Base-by-base conservation (phyloP, 805 yeast species). In the Candida hispaniensis region DNA sequence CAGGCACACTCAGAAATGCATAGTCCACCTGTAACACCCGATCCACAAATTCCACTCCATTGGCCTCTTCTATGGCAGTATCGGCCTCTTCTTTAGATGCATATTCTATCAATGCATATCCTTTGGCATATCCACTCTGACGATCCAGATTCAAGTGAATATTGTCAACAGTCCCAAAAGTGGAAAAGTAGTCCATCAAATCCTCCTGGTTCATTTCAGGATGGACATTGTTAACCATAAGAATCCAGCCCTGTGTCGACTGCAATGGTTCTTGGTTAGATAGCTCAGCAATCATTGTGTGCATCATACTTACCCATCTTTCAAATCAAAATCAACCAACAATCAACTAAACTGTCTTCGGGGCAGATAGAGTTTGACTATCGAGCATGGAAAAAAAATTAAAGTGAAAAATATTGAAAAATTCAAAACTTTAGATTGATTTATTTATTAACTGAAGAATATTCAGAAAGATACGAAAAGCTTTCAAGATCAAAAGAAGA, bases 171-270 rank as follows among this genome's bases (percentile, higher is more conserved):
- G 41, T 47, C 2, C 67, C 69, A 35, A 44, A 62, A 15, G 65
- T 69, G 19, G 59, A 51, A 41, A 65, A 62, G 19, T 51, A 47
- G 42, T 66, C 70, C 4, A 41, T 40, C 1, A 64, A 40, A 17
- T 62, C 67, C 30, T 64, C 70, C 33, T 66, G 71, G 6, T 64
- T 45, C 2, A 63, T 60, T 44, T 66, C 71, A 21, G 62, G 66
- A 38, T 66, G 67, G 11, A 66, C 34, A 21, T 61, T 61, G 0
- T 59, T 50, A 5, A 54, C 61, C 3, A 64, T 47, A 2, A 66
- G 16, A 5, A 64, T 56, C 52, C 63, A 65, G 9, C 69, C 71
- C 41, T 63, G 68, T 11, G 61, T 45, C 4, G 67, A n/a, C n/a
- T n/a, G n/a, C n/a, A n/a, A n/a, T n/a, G n/a, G n/a, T n/a, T n/a